phyloP scores from a whole-genome alignment of 495 filamentous ascomycete genomes.

The Penicillium paradoxum region DNA sequence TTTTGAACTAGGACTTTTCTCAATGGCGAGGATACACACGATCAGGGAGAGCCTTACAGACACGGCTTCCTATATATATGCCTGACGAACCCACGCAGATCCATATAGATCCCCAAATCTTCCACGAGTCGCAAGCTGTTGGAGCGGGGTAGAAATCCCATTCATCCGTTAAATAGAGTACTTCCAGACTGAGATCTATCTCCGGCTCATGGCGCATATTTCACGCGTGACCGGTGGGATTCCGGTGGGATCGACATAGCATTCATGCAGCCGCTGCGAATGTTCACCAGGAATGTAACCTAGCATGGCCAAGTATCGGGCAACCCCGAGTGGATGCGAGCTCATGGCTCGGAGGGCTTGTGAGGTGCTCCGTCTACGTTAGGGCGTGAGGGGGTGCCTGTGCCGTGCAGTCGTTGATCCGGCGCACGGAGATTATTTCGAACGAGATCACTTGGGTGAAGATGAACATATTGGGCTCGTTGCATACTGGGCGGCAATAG shows the following conservation, averaged over 20 bases:
- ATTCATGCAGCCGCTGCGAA: constrained; percentile 4
- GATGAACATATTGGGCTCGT: neutral
- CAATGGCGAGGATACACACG: neutral
- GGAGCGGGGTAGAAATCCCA: neutral
- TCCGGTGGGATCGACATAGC: constrained; percentile 16
- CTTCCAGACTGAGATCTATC: neutral
- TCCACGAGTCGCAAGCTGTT: neutral
- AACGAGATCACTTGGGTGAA: neutral
- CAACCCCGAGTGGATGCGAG: neutral
- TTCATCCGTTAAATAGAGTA: neutral
- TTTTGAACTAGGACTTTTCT: neutral
- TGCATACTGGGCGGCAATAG: neutral
- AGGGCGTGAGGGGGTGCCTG: neutral
- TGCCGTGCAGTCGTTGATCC: neutral
- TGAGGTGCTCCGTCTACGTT: too few species aligned
- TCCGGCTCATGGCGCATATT: constrained; percentile 3
- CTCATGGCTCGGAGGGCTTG: neutral
- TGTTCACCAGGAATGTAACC: neutral
- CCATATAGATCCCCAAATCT: neutral
- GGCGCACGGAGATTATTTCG: neutral
- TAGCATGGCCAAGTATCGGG: neutral
- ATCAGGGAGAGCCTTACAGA: neutral
- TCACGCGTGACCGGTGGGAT: constrained; percentile 19
- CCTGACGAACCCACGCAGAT: neutral
- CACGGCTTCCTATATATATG: constrained; percentile 5